Base-by-base conservation (phyloP, 2,329 filamentous ascomycete species). In the Triangularia setosa region DNA sequence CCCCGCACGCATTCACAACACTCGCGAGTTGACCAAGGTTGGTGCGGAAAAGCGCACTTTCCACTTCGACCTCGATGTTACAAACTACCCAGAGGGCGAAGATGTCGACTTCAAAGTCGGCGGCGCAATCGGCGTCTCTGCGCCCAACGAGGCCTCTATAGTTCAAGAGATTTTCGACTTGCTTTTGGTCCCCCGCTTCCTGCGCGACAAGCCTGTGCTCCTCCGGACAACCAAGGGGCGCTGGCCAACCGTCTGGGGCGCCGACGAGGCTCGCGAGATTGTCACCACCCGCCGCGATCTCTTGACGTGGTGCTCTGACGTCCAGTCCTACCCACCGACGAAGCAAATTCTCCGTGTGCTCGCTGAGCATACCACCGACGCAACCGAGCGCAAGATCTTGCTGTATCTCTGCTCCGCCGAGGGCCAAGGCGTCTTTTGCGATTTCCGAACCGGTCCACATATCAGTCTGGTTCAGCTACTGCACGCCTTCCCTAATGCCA, bases 221-320 rank as follows among this genome's bases (percentile, higher is more conserved):
- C 79, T 98, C 70, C 88, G 88, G 75, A 98, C 95, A 0, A 87
- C 84, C 35, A 86, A 83, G 66, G 94, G 94, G 33, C 86, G 95
- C 58, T 99, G 94, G 94, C 95, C 95, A 3, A 99, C 95, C 0
- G 96, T 99, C 58, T 99, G 95, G 95, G 95, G 94, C 52, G 92
- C 96, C 1, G 94, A 98, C 21, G 79, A 91, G 76, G 79, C 93
- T 6, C 87, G 95, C 63, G 89, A 95, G 74, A 81, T 99, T n/a
- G 82, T 93, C 63, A 97, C 94, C 3, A 98, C 93, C 0, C 88
- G 94, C 57, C 86, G 94, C 58, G 94, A 96, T 75, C 81, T 99
- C n/a, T 81, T 99, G 62, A 96, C 90, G 9, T 99, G 95, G 95
- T 97, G 93, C 75, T 89, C 90, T 25, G 95, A 99, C 75, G 87